phyloP scores from a whole-genome alignment of 2,329 filamentous ascomycete genomes.

The Acarospora socialis region DNA sequence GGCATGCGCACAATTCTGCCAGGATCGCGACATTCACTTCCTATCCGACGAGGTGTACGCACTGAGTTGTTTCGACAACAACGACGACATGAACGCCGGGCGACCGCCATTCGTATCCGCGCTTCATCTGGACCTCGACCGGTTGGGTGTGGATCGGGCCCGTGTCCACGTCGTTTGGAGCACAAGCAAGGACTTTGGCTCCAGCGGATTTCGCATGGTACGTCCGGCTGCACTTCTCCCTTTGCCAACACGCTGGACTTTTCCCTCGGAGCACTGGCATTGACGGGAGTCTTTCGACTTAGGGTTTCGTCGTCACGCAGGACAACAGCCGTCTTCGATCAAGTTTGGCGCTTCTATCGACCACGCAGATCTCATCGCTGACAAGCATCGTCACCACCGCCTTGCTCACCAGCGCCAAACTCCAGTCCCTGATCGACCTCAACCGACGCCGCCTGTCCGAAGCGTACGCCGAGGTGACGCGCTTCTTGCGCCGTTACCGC shows the following conservation, averaged over 20 bases:
- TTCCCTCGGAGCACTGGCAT: background rate
- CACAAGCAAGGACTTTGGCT: constrained; percentile 15
- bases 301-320: constrained; percentile 17
- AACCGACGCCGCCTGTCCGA: constrained; percentile 16
- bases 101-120: constrained; percentile 13
- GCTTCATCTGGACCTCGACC: constrained; percentile 10
- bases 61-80: constrained; percentile 12
- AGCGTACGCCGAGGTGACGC: constrained; percentile 16
- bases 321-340: constrained; percentile 13
- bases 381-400: constrained; percentile 14
- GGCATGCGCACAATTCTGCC: constrained; percentile 15
- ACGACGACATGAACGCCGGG: constrained; percentile 9
- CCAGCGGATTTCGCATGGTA: constrained; percentile 14
- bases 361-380: constrained; percentile 15
- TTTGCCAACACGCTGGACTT: too few species aligned
- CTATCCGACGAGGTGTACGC: constrained; percentile 20
- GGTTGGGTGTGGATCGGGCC: constrained; percentile 12
- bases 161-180: constrained; percentile 16
- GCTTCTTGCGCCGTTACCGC: constrained; percentile 14
- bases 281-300: background rate
- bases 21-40: constrained; percentile 15
- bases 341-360: constrained; percentile 12
- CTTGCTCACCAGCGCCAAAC: constrained; percentile 15
- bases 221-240: constrained; percentile 2
- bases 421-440: constrained; percentile 14